Base-by-base conservation (phyloP, 2,329 filamentous ascomycete genomes). In the Graphilbum ipis-grandicollis region DNA sequence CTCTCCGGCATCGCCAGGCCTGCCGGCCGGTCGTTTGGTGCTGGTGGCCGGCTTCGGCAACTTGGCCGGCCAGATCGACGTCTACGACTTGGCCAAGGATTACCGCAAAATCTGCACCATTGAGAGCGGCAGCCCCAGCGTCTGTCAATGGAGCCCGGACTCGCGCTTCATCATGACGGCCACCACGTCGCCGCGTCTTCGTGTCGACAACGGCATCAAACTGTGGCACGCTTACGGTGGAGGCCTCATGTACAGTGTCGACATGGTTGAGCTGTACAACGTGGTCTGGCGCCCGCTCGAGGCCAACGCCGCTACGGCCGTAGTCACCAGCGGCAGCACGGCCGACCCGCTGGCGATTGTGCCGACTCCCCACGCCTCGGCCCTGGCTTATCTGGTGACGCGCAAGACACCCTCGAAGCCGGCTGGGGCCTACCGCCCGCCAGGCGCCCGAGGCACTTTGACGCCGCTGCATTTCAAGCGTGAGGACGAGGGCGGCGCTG, bases 91-190 rank as follows among this genome's bases (percentile, higher is more conserved):
- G 46, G 79, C 90, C 55, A 93, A 88, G 64, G 83, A 94, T 57
- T 92, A 86, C 60, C 68, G 71, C 52, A 96, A 96, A 66, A 67
- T 98, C 40, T 79, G 75, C 59, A 94, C 86, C 33, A 90, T 98
- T 47, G 84, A 96, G 60, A 88, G 84, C 39, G 83, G 85, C 52
- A 98, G 93, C 58, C 82, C 90, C 36, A 94, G 85, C 52, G 79
- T 94, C 43, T 98, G 90, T 63, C 78, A 90, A 53, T 98, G 90
- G 90, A 93, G 85, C 50, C 85, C 90, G 6, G 90, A 98, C 56
- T 92, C 88, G 49, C 82, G 79, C 51, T 90, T 86, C 56, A 86
- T 98, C 53, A 70, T 98, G 64, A 96, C 90, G 31, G 90, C 90
- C n/a, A 98, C 88, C 17, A 96, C 88, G 13, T 94, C 85, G 47